phyloP scores from a whole-genome alignment of 2,329 filamentous ascomycete species.

The Catunica adiposa region DNA sequence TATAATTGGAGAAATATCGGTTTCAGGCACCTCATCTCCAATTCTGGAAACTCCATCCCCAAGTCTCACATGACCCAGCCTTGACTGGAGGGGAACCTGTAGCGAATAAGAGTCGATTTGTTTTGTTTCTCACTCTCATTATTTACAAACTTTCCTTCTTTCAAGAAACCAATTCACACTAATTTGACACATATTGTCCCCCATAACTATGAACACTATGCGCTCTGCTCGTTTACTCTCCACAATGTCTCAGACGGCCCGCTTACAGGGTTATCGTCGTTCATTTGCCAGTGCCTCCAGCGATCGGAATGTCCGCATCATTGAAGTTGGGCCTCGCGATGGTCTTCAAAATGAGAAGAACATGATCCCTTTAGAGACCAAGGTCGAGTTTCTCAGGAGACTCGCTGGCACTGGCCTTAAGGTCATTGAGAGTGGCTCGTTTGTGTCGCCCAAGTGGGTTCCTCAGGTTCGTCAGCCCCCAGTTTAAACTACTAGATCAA shows the following conservation, averaged over 20 bases:
- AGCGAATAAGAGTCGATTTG: neutral
- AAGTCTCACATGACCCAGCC: neutral
- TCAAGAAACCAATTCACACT: neutral
- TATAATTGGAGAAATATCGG: neutral
- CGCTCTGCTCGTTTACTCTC: constrained; percentile 2
- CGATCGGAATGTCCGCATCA: constrained; percentile 41
- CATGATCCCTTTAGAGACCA: constrained; percentile 51
- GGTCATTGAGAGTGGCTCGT: constrained; percentile 66
- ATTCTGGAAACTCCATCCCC: neutral
- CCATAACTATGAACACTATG: neutral
- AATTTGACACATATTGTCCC: neutral
- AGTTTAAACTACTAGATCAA: neutral
- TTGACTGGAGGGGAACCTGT: neutral
- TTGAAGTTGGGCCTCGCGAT: constrained; percentile 73
- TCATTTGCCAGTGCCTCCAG: constrained; percentile 4
- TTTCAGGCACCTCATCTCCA: constrained; percentile 2
- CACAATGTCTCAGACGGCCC: neutral
- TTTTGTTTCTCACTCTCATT: neutral
- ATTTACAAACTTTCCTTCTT: neutral
- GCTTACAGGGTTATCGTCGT: constrained; percentile 7
- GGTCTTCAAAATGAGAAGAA: constrained; percentile 76
- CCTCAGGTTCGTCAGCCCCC: constrained; percentile 46
- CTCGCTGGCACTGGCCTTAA: constrained; percentile 51
- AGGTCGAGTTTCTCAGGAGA: constrained; percentile 57
- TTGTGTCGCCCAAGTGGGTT: constrained; percentile 72